Conservation (phyloP, 2,329 filamentous ascomycete genomes). For the Ophiostoma novo-ulmi region DNA sequence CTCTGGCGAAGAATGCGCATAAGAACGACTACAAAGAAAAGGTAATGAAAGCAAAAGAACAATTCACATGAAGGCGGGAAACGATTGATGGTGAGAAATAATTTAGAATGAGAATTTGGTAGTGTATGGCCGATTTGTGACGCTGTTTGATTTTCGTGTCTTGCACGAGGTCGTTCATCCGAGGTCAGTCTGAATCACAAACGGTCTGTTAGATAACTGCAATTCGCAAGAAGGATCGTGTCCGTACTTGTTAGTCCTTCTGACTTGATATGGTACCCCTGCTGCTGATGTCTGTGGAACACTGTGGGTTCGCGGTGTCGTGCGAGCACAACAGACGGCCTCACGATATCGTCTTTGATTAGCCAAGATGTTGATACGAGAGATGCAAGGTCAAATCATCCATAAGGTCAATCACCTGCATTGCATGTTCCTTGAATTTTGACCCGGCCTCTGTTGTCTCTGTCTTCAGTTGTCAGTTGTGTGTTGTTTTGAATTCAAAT, state of each 20-base stretch:
- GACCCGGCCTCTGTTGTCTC: not conserved
- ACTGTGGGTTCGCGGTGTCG: slow-evolving; percentile 3
- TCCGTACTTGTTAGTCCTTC: not conserved
- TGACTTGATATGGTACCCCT: not conserved
- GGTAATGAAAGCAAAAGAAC: not conserved
- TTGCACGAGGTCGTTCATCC: not conserved
- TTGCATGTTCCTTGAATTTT: not conserved
- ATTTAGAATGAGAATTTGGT: not conserved
- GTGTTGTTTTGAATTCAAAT: not conserved
- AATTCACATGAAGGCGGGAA: not conserved
- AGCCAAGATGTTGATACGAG: not conserved
- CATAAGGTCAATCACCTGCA: not conserved
- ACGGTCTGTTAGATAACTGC: too few relatives aligned
- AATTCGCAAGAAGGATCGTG: not conserved
- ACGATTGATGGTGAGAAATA: not conserved
- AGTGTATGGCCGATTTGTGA: not conserved
- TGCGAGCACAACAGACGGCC: not conserved
- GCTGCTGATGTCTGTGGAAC: not conserved
- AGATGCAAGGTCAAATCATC: not conserved
- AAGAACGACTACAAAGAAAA: not conserved
- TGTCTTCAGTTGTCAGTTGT: not conserved
- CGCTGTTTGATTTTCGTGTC: not conserved
- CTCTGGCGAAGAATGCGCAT: not conserved
- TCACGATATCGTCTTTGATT: not conserved
- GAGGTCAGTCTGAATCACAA: not conserved